Evolutionary conservation across 345 rosid genomes (phyloP), one percentile per base, ranked within the genome.

Genomic region (Toxicodendron radicans): DNA sequence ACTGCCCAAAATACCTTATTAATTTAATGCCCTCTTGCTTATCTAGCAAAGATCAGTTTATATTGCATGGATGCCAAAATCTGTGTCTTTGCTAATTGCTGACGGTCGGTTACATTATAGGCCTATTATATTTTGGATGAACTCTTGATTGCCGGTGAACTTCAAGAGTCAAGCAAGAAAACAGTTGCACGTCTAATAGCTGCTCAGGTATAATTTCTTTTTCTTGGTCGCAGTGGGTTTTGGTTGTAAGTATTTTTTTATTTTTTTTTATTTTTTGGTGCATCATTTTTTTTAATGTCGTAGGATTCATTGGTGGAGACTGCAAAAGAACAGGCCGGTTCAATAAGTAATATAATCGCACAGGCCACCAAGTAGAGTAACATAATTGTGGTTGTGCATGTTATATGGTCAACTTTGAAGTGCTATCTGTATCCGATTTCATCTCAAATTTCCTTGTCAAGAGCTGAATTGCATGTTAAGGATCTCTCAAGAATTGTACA

Each of bases 91-190:
- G 21, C 27, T 46, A 56, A 70, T 62, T 64, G 68, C 54, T 62
- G 81, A 56, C 41, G 79, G 52, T 38, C 71, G 41, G 78, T 72
- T 30, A 69, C 43, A 33, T 79, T 43, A 65, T 48, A 93, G 99
- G 99, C 98, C 58, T 93, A 93, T 77, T 91, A 95, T 75, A 83
- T 91, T 81, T 76, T 95, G 87, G 97, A 93, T 78, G 99, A 95
- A 84, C 82, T 95, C 24, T 77, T 95, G 81, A 87, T 93, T 72
- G 99, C 97, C 11, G 99, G 98, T 1, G 97, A 95, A 76, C 97
- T 95, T 74, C 99, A 95, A 81, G 99, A 93, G 81, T 75, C 98
- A 0, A 95, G 99, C 88, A 95, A 95, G 85, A 95, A 95, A 75
- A 93, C 93, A 12, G 88, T 91, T 35, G 97, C 98, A 54, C 85